Evolutionary conservation across 1,284 basidiomycete species (phyloP), one percentile per base, ranked within the genome.

Genomic region (Heterobasidion irregulare): DNA sequence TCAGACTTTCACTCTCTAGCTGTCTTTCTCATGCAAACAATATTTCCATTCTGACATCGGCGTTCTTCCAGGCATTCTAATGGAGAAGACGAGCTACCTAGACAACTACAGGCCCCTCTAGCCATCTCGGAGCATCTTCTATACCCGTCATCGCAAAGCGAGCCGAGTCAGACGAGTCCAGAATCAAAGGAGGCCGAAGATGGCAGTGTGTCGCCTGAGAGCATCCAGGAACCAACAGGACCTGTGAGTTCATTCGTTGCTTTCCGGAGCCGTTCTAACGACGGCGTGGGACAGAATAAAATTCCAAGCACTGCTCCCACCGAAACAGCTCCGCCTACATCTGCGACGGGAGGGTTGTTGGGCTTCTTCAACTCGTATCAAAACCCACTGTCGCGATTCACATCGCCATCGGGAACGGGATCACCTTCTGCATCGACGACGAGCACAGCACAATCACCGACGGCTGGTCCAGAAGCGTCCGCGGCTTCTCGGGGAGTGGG

Each of bases 121-220:
- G 87, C 79, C 8, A 74, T 87, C 59, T 78, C 87, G 13, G 75
- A 79, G 58, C 69, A 79, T 60, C 67, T 89, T 53, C 66, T 83
- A 57, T 80, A 83, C 62, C 68, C 72, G 53, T 63, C 62, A 13
- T 65, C 55, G 35, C 59, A 55, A 54, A 64, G 58, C 52, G 57
- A 66, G 60, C 57, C 66, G 47, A 61, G 55, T 53, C 58, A 58
- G 53, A 63, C 65, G 52, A 61, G 62, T 51, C 60, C 64, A 53
- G 69, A 70, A 55, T 58, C 60, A 49, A 67, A 67, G 53, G 65
- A 68, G 50, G 59, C 57, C 47, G 73, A 73, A 56, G 68, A 65
- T 53, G 63, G 57, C 43, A 62, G 50, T 53, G 59, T 56, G 38
- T 63, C 62, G 56, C 60, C 63, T 49, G 67, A 67, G 41, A 57